Percentiles rank a stretch among this genome's conserved stretches.
Conservation (phyloP, 2,329 filamentous ascomycete species). For the Ophiostoma sp. region DNA sequence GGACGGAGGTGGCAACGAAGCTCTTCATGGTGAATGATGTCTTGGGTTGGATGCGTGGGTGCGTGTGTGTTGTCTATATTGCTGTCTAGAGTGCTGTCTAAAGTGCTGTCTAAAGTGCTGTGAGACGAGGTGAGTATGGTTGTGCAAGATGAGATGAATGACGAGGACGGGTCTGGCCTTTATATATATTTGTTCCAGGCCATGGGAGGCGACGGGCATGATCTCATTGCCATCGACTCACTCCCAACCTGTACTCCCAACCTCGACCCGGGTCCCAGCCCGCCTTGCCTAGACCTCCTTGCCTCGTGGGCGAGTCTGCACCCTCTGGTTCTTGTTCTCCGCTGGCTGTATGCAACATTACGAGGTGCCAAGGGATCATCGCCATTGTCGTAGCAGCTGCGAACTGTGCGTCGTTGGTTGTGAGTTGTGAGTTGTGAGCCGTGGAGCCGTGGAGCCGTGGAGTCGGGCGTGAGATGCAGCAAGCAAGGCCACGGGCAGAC, state of each 20-base stretch:
- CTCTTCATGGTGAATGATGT: constrained; percentile 7
- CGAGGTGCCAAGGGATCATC: constrained; percentile 9
- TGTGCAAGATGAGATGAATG: neutral
- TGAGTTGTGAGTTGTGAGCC: too few species aligned
- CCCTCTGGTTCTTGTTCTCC: neutral
- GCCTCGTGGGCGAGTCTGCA: neutral
- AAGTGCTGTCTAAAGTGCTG: neutral
- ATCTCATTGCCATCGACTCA: neutral
- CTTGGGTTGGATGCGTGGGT: neutral
- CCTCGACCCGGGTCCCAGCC: too few species aligned
- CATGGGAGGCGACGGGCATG: neutral
- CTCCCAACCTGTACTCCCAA: too few species aligned
- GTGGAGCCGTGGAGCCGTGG: neutral
- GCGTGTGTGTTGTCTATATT: neutral
- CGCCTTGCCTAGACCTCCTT: neutral
- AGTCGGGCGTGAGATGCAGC: neutral
- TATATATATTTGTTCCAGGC: neutral
- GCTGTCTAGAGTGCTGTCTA: neutral
- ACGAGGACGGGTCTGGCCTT: neutral
- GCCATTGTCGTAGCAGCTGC: neutral
- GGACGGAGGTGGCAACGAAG: neutral
- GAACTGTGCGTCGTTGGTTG: too few species aligned
- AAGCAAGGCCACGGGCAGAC: neutral
- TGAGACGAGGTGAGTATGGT: neutral
- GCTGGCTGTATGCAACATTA: neutral